These are phyloP conservation scores for Platanthera zijinensis DNA, from an alignment of 106 monocot genomes.

Conservation along the genomic window DNA sequence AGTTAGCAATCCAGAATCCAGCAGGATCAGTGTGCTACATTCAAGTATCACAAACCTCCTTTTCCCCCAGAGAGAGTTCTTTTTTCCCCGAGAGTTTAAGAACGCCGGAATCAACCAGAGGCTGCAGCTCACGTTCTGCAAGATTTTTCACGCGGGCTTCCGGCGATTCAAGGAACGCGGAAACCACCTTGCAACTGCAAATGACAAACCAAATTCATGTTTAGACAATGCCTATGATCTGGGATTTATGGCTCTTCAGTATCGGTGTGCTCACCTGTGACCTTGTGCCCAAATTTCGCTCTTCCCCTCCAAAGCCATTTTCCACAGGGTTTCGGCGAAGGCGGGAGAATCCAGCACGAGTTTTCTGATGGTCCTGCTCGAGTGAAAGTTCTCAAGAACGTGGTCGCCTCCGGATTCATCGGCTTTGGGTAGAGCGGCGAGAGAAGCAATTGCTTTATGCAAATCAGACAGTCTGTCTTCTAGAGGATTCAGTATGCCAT, in stretches of 20 bases:
- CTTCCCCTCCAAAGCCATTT: slow-evolving; percentile 58
- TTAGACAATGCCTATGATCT: neutral
- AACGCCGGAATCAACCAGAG: slow-evolving; percentile 47
- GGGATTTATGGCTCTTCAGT: neutral
- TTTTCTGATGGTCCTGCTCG: slow-evolving; percentile 77
- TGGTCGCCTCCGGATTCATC: slow-evolving; percentile 53
- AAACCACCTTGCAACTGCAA: slow-evolving; percentile 76
- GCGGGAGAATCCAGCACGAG: slow-evolving; percentile 53
- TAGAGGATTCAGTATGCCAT: slow-evolving; percentile 41
- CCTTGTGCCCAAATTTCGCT: slow-evolving; percentile 76
- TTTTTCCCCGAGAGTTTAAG: slow-evolving; percentile 22
- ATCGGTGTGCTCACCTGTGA: slow-evolving; percentile 46
- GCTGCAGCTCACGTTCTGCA: slow-evolving; percentile 51
- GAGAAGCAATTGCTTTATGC: slow-evolving; percentile 61
- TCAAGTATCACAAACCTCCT: too few relatives aligned
- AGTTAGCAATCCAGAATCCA: too few relatives aligned
- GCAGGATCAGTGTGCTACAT: too few relatives aligned
- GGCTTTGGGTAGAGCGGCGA: slow-evolving; percentile 48
- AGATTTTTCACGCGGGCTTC: slow-evolving; percentile 39
- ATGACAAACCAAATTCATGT: neutral
- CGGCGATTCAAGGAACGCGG: slow-evolving; percentile 73
- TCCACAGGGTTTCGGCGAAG: slow-evolving; percentile 72
- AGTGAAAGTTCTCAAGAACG: slow-evolving; percentile 72
- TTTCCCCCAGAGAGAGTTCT: neutral
- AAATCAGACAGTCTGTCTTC: slow-evolving; percentile 36